A percentile compares a stretch with the other conserved stretches of the same genome.
Conservation (phyloP, 1,139 yeast species). For the Taiozyma sp. region DNA sequence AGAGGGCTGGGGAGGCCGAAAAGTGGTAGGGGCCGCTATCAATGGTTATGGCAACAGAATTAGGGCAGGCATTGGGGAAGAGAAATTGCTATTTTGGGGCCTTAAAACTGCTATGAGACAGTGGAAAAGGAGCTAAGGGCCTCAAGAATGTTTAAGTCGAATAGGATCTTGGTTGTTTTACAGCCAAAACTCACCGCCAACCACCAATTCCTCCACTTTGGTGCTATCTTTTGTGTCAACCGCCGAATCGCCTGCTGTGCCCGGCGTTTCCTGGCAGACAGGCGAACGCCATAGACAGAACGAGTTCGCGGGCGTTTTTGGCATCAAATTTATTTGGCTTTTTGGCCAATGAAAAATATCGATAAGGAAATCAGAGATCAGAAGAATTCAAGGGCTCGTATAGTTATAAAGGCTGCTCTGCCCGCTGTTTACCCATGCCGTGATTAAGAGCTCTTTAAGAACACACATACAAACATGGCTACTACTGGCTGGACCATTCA, state of each 20-base stretch:
- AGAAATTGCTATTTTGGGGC: not conserved
- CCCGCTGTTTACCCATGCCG: not conserved
- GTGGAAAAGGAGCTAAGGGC: not conserved
- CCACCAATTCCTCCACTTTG: not conserved
- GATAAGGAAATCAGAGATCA: not conserved
- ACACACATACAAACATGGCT: constrained; percentile 10
- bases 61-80: not conserved
- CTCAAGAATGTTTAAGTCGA: not conserved
- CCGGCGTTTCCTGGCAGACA: not conserved
- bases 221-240: not conserved
- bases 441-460: not conserved
- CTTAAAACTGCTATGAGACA: not conserved
- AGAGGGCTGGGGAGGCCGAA: not conserved
- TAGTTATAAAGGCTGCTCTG: not conserved
- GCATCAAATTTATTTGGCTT: not conserved
- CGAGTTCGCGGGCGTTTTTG: not conserved
- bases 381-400: not conserved
- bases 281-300: not conserved
- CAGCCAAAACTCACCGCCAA: not conserved
- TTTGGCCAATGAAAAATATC: not conserved
- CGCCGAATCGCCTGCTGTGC: not conserved
- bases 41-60: not conserved
- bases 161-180: not conserved
- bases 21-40: not conserved
- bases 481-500: constrained; percentile 53